Evolutionary conservation across 2,329 filamentous ascomycete species (phyloP).

Genomic region (Aspergillus thermomutatus): DNA sequence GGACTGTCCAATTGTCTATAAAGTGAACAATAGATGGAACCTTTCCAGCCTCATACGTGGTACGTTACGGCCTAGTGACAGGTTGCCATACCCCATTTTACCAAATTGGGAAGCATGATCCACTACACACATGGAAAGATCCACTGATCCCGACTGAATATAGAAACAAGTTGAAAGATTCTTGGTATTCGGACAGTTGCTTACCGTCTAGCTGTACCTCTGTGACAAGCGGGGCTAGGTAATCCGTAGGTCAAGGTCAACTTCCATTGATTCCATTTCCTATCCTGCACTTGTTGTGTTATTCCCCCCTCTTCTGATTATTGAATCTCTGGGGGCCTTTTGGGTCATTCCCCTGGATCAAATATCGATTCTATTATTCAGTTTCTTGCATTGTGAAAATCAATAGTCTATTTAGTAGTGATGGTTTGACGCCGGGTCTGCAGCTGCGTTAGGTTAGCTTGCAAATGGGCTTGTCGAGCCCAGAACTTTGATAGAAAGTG

Average conservation of each 20-base stretch:
- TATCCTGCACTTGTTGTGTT: neutral
- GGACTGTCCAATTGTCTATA: slow-evolving; percentile 8
- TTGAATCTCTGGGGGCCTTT: neutral
- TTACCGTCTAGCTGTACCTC: neutral
- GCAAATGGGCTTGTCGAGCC: neutral
- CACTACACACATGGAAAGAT: neutral
- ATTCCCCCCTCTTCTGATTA: neutral
- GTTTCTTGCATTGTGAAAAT: neutral
- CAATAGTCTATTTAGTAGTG: neutral
- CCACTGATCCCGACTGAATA: neutral
- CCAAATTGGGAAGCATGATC: neutral
- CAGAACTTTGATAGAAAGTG: neutral
- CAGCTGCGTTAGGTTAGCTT: slow-evolving; percentile 2
- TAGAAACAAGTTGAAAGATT: neutral
- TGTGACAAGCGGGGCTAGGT: neutral
- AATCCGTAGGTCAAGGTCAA: neutral
- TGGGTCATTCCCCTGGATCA: neutral
- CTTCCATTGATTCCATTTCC: neutral
- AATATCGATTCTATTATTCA: neutral
- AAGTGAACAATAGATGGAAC: neutral
- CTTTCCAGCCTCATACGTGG: neutral
- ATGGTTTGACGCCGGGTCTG: neutral
- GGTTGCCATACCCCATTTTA: neutral
- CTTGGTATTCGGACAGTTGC: neutral
- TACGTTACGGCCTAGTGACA: slow-evolving; percentile 4